Base-by-base conservation (phyloP, 306 rosid genomes). In the Ammopiptanthus mongolicus region DNA sequence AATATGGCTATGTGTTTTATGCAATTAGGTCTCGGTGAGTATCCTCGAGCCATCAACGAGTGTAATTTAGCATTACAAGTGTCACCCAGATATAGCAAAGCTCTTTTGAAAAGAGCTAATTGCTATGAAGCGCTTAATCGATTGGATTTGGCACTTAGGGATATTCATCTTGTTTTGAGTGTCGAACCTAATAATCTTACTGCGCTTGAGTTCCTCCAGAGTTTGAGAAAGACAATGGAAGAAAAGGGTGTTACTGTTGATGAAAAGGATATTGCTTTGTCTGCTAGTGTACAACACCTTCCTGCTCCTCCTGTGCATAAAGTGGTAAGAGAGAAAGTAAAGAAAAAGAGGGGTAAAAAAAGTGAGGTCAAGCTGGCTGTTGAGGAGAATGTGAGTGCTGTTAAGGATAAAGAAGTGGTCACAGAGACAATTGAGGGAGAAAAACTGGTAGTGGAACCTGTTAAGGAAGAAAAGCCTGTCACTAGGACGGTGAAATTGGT, bases 11-110 rank as follows among this genome's bases (percentile, higher is more conserved):
- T 79, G 4, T 91, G 98, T 72, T 94, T 86, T 76, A 90, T 91
- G 97, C 97, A 90, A 29, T 44, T 94, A 61, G 96, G 96, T 1
- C 80, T 91, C 1, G 96, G 96, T 1, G 98, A 90, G 78, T 91
- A 88, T 56, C 98, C 96, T 23, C 86, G 89, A 28, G 98, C 97
- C 22, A 91, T 91, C 61, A 76, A 75, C 19, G 97, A 94, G 78
- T 91, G 97, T 19, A 90, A 80, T 68, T 74, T 88, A 44, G 97
- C 98, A 0, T 70, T 94, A 8, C 90, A 87, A 77, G 91, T 90
- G 0, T 85, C 87, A 0, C 95, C 96, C 0, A 77, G 81, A 5
- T 88, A 88, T 21, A 91, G 91, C 62, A 94, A 88, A 63, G 95
- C 96, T 0, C 69, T 88, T 19, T 52, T 91, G 34, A 91, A 74